Evolutionary conservation across 2,329 filamentous ascomycete species (phyloP).

Genomic region (Ramichloridium luteum): DNA sequence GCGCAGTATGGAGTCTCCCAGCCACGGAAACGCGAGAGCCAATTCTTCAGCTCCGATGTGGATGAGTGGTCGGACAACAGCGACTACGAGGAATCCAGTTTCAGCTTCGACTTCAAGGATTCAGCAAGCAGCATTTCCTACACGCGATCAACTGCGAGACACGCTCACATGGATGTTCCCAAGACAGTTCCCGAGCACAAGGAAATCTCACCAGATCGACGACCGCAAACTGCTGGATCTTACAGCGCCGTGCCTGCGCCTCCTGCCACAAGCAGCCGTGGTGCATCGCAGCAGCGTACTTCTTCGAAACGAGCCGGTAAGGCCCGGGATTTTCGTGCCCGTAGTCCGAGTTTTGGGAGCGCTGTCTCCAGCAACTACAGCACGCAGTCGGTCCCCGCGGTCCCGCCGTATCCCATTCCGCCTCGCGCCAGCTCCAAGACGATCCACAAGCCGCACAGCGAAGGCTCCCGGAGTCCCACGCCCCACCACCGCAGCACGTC

Average conservation of each 20-base stretch:
- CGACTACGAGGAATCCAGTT: constrained; percentile 15
- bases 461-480: constrained; percentile 68
- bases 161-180: constrained; percentile 18
- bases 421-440: constrained; percentile 76
- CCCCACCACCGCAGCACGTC: constrained; percentile 31
- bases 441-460: constrained; percentile 54
- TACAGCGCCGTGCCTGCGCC: constrained; percentile 22
- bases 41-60: constrained; percentile 14
- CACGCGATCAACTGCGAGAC: constrained; percentile 7
- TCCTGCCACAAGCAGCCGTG: constrained; percentile 21
- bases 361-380: constrained; percentile 25
- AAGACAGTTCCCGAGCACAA: constrained; percentile 25
- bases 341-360: constrained; percentile 54
- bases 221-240: constrained; percentile 21
- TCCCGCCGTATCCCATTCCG: constrained; percentile 85
- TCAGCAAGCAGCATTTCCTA: too few species aligned
- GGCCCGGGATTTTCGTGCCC: constrained; percentile 33
- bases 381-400: constrained; percentile 17
- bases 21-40: constrained; percentile 9
- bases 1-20: constrained; percentile 24
- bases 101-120: constrained; percentile 16
- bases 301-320: constrained; percentile 11
- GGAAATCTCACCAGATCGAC: constrained; percentile 23
- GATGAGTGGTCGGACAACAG: constrained; percentile 19
- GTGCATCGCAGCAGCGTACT: constrained; percentile 15